phyloP scores from a whole-genome alignment of 768 basidiomycete genomes.

The Tylopilus sp. region DNA sequence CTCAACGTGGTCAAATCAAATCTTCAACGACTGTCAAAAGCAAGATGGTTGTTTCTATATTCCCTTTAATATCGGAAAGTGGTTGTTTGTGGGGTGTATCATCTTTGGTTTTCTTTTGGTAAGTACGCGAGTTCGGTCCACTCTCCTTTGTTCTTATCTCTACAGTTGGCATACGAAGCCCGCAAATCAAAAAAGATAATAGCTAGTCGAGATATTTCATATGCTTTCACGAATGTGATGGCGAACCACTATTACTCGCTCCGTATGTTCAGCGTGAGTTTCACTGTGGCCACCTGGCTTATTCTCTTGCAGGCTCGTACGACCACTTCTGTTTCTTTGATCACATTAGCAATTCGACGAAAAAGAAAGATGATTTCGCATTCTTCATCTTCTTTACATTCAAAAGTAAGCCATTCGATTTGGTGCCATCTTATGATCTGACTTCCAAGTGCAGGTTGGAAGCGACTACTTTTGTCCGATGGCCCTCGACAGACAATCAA shows the following conservation, averaged over 20 bases:
- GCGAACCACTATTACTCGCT: slow-evolving; percentile 96
- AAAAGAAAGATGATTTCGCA: slow-evolving; percentile 95
- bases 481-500: slow-evolving; percentile 98
- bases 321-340: slow-evolving; percentile 98
- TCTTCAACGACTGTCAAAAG: slow-evolving; percentile 70
- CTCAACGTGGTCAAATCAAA: slow-evolving; percentile 85
- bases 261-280: slow-evolving; percentile 48
- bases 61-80: slow-evolving; percentile 86
- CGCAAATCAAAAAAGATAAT: slow-evolving; percentile 94
- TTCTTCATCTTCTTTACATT: slow-evolving; percentile 99
- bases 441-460: slow-evolving; percentile 58
- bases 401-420: slow-evolving; percentile 66
- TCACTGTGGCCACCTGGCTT: not conserved
- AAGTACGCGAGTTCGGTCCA: slow-evolving; percentile 23
- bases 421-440: not conserved
- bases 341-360: slow-evolving; percentile 93
- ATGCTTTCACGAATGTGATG: slow-evolving; percentile 97
- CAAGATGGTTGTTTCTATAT: slow-evolving; percentile 76
- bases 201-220: slow-evolving; percentile 93
- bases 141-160: slow-evolving; percentile 7
- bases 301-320: slow-evolving; percentile 66
- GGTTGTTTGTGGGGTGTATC: slow-evolving; percentile 98
- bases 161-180: slow-evolving; percentile 84
- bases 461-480: slow-evolving; percentile 85
- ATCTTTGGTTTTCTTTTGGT: slow-evolving; percentile 96